Evolutionary conservation across 352 stramenopile species (phyloP).

Genomic region (Halophytophthora batemanensis): DNA sequence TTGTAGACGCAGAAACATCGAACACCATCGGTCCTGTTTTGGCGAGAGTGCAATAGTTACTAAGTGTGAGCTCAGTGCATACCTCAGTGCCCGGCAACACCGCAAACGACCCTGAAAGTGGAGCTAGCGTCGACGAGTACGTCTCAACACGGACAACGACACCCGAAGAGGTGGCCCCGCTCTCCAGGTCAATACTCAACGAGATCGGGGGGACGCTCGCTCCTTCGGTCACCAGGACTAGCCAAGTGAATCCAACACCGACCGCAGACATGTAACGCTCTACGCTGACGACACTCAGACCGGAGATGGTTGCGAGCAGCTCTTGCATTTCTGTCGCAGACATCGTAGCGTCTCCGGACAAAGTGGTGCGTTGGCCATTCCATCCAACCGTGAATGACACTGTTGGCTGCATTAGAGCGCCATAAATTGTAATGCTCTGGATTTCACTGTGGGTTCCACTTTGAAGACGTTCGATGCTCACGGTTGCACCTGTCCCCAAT

Average conservation of each 20-base stretch:
- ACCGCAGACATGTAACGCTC: slow-evolving; percentile 28
- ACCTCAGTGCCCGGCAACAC: slow-evolving; percentile 49
- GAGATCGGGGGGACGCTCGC: slow-evolving; percentile 8
- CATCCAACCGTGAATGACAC: slow-evolving; percentile 36
- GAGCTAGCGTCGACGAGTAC: slow-evolving; percentile 25
- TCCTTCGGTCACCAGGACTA: slow-evolving; percentile 31
- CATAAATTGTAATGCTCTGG: slow-evolving; percentile 40
- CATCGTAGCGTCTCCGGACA: slow-evolving; percentile 23
- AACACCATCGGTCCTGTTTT: slow-evolving; percentile 37
- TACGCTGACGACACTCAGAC: slow-evolving; percentile 27
- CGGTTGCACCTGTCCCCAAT: slow-evolving; percentile 13
- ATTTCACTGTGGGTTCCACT: slow-evolving; percentile 29
- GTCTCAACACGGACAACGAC: slow-evolving; percentile 24
- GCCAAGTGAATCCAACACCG: slow-evolving; percentile 44
- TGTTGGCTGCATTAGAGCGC: slow-evolving; percentile 10
- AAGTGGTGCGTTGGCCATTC: slow-evolving; percentile 26
- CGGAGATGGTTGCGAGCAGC: slow-evolving; percentile 29
- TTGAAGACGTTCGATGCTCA: slow-evolving; percentile 13
- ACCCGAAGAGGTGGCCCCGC: slow-evolving; percentile 11
- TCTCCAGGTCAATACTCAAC: slow-evolving; percentile 31
- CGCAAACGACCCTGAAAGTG: slow-evolving; percentile 55
- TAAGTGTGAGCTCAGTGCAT: slow-evolving; percentile 52
- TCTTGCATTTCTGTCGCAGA: slow-evolving; percentile 28
- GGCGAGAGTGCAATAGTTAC: slow-evolving; percentile 42
- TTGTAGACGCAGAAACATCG: slow-evolving; percentile 38